Conservation (phyloP, 192 early-diverging fungal genomes). For the Coemansia sp. region DNA sequence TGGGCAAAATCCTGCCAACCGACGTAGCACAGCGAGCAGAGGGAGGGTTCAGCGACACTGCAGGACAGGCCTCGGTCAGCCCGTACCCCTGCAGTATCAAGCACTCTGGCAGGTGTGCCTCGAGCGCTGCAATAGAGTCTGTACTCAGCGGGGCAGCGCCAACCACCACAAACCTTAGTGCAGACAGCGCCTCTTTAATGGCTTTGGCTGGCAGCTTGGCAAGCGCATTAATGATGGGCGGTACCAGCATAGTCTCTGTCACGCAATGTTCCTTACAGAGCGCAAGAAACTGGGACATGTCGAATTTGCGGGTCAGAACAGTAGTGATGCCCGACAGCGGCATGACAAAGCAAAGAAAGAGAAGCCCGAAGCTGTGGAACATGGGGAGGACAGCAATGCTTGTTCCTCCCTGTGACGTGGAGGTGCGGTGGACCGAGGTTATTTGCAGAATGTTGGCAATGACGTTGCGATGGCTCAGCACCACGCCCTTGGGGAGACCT, state of each 20-base stretch:
- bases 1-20: slow-evolving; percentile 64
- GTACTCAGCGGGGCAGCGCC: slow-evolving; percentile 63
- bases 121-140: slow-evolving; percentile 28
- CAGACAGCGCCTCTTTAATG: too few relatives aligned
- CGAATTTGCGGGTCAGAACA: slow-evolving; percentile 73
- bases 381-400: slow-evolving; percentile 55
- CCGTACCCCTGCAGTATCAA: slow-evolving; percentile 54
- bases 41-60: not conserved
- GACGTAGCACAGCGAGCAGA: slow-evolving; percentile 6
- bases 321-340: slow-evolving; percentile 16
- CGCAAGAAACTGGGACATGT: slow-evolving; percentile 58
- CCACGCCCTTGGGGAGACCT: slow-evolving; percentile 74
- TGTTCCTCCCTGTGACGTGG: not conserved
- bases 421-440: not conserved
- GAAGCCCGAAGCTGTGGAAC: slow-evolving; percentile 62
- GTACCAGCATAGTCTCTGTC: slow-evolving; percentile 58
- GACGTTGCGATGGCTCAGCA: slow-evolving; percentile 72
- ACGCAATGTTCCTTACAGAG: slow-evolving; percentile 62
- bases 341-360: slow-evolving; percentile 28
- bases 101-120: slow-evolving; percentile 49
- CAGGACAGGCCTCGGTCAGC: slow-evolving; percentile 50
- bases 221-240: slow-evolving; percentile 63
- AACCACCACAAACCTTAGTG: slow-evolving; percentile 57
- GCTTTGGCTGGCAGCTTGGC: slow-evolving; percentile 64
- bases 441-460: slow-evolving; percentile 58